Evolutionary conservation across 148 eudicot species (phyloP).

Genomic region (Silene uniflora): DNA sequence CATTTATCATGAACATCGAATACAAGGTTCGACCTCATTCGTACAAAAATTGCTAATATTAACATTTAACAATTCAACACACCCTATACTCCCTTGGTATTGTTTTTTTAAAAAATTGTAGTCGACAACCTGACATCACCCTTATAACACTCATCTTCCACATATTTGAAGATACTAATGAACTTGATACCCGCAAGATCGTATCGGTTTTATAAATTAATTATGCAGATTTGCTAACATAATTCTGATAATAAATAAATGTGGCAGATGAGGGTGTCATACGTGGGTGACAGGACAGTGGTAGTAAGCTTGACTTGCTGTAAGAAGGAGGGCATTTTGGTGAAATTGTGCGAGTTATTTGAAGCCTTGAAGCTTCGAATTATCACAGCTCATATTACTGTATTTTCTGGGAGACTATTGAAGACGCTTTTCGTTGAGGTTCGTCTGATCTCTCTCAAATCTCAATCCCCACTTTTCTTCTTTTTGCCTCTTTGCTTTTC

Average conservation of each 20-base stretch:
- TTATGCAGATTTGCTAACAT: not conserved
- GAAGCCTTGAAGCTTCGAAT: slow-evolving; percentile 76
- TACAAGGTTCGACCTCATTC: too few species aligned
- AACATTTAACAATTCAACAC: too few species aligned
- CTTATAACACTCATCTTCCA: too few species aligned
- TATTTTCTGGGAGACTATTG: slow-evolving; percentile 61
- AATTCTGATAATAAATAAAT: not conserved
- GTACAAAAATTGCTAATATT: too few species aligned
- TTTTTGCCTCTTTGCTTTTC: not conserved
- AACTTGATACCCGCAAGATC: too few species aligned
- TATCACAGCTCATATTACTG: slow-evolving; percentile 57
- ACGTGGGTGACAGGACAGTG: slow-evolving; percentile 61
- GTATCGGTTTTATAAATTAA: too few species aligned
- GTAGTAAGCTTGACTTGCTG: slow-evolving; percentile 70
- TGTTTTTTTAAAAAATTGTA: too few species aligned
- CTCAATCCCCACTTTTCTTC: not conserved
- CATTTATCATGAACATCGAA: too few species aligned
- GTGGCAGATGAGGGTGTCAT: slow-evolving; percentile 59
- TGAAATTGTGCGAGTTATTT: slow-evolving; percentile 61
- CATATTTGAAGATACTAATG: too few species aligned
- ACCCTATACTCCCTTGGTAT: too few species aligned
- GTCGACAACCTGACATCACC: too few species aligned
- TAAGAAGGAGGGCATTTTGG: slow-evolving; percentile 58
- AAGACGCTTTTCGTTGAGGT: slow-evolving; percentile 75
- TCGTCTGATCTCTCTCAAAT: not conserved